Percentiles rank a stretch among this genome's conserved stretches.
Conservation (phyloP, 192 early-diverging fungal genomes). For the Allomyces macrogynus region DNA sequence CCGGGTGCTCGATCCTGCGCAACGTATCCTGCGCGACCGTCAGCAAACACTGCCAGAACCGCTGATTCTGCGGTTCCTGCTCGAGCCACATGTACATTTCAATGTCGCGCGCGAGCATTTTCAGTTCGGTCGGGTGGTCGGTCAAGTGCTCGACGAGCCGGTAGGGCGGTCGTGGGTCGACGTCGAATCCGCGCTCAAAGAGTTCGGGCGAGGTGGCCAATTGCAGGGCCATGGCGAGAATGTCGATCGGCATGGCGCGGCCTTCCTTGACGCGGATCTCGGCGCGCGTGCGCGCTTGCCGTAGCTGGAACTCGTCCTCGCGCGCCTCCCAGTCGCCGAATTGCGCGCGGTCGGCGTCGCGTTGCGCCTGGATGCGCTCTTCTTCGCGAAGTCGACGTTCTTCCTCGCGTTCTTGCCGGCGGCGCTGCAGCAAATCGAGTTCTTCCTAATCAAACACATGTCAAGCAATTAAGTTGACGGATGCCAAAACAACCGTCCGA, state of each 20-base stretch:
- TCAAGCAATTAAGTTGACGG: background rate
- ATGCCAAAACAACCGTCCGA: background rate
- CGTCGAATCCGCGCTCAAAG: background rate
- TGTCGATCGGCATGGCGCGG: slow-evolving; percentile 76
- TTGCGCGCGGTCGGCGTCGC: slow-evolving; percentile 66
- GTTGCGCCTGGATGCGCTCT: slow-evolving; percentile 47
- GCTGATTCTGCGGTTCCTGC: slow-evolving; percentile 42
- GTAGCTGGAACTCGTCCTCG: slow-evolving; percentile 82
- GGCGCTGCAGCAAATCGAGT: slow-evolving; percentile 58
- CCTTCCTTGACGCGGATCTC: slow-evolving; percentile 78
- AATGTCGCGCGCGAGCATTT: slow-evolving; percentile 70
- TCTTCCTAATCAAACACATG: slow-evolving; percentile 21
- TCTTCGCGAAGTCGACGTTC: slow-evolving; percentile 64
- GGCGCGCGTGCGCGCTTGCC: slow-evolving; percentile 75
- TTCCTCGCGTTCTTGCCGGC: slow-evolving; percentile 58
- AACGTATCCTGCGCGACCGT: background rate
- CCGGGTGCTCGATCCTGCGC: background rate
- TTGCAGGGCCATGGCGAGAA: slow-evolving; percentile 73
- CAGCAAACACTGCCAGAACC: slow-evolving; percentile 52
- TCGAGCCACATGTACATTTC: slow-evolving; percentile 73
- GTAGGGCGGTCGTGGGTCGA: background rate
- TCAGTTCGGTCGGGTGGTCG: slow-evolving; percentile 27
- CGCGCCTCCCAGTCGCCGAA: slow-evolving; percentile 90
- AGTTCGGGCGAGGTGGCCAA: slow-evolving; percentile 13
- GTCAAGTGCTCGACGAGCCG: slow-evolving; percentile 30